These are phyloP conservation scores for Aspergillus clavatus DNA, from an alignment of 2,329 filamentous ascomycete genomes.

Conservation along the genomic window DNA sequence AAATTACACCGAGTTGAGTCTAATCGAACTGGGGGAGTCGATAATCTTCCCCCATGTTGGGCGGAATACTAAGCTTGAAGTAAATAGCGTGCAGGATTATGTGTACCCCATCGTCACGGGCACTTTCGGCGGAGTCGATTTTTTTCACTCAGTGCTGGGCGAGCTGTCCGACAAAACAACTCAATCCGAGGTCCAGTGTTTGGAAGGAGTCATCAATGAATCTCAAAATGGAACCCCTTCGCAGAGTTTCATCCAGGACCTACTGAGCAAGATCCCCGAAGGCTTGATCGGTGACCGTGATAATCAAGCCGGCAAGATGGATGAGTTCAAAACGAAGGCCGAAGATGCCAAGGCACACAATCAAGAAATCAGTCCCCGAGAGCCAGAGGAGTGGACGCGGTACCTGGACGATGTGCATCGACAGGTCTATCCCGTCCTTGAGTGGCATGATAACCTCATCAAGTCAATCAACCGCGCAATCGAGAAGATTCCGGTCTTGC, in stretches of 20 bases:
- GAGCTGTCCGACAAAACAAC: constrained; percentile 82
- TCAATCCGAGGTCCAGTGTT: constrained; percentile 83
- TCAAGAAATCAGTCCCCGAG: constrained; percentile 66
- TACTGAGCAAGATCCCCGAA: constrained; percentile 75
- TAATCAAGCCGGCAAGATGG: constrained; percentile 64
- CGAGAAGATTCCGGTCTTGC: constrained; percentile 78
- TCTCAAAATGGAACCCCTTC: constrained; percentile 59
- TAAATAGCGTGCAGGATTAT: constrained; percentile 59
- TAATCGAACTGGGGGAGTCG: constrained; percentile 78
- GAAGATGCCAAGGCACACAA: constrained; percentile 70
- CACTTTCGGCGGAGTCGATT: constrained; percentile 92
- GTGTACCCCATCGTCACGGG: constrained; percentile 85
- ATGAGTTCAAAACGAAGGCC: constrained; percentile 74
- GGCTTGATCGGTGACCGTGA: constrained; percentile 69
- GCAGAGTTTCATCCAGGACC: constrained; percentile 69
- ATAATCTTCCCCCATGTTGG: constrained; percentile 86
- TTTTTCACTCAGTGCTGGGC: constrained; percentile 78
- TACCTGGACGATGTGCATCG: constrained; percentile 68
- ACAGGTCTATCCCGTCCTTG: constrained; percentile 82
- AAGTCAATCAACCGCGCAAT: constrained; percentile 71
- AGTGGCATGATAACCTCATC: constrained; percentile 87
- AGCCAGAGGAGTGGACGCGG: constrained; percentile 78
- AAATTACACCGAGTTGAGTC: constrained; percentile 83
- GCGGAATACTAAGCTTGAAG: constrained; percentile 62
- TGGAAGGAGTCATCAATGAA: constrained; percentile 72